Conservation (phyloP, 768 basidiomycete species). For the Rhizopogon roseolus region DNA sequence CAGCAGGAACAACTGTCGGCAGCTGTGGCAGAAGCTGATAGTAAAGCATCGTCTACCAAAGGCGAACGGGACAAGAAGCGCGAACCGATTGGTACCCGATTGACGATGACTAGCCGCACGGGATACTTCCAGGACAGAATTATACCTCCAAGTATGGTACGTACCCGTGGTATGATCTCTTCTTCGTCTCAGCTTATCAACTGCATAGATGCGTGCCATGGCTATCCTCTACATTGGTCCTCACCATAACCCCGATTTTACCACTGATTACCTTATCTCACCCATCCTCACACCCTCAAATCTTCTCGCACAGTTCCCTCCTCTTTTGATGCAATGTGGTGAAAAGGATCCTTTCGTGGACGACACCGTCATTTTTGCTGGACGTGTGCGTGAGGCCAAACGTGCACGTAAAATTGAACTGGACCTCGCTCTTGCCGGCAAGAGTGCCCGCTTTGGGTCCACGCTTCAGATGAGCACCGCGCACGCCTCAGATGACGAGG, state of each 20-base stretch:
- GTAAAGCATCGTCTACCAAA: constrained; percentile 33
- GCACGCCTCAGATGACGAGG: constrained; percentile 19
- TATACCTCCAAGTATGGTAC: constrained; percentile 93
- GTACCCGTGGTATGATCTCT: constrained; percentile 21
- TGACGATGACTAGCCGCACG: constrained; percentile 94
- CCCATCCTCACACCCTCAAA: constrained; percentile 84
- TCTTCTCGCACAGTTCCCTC: constrained; percentile 90
- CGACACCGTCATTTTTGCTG: constrained; percentile 95
- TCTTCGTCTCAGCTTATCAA: background rate
- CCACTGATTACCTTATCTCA: constrained; percentile 92
- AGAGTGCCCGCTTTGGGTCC: constrained; percentile 60
- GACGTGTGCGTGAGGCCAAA: constrained; percentile 93
- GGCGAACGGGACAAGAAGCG: constrained; percentile 29
- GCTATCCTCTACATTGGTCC: constrained; percentile 96
- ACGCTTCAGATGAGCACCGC: constrained; percentile 56
- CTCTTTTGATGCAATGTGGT: constrained; percentile 89
- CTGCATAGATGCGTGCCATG: constrained; percentile 95
- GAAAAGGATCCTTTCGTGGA: constrained; percentile 97
- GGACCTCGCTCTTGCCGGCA: constrained; percentile 53
- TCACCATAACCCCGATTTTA: constrained; percentile 89
- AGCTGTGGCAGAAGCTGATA: constrained; percentile 47
- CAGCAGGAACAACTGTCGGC: constrained; percentile 48
- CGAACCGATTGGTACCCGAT: constrained; percentile 73
- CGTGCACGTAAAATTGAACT: constrained; percentile 74
- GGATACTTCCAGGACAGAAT: constrained; percentile 94